Evolutionary conservation across 805 yeast genomes (phyloP), one percentile per base, ranked within the genome.

Genomic region (Isabelozyma rhagii): DNA sequence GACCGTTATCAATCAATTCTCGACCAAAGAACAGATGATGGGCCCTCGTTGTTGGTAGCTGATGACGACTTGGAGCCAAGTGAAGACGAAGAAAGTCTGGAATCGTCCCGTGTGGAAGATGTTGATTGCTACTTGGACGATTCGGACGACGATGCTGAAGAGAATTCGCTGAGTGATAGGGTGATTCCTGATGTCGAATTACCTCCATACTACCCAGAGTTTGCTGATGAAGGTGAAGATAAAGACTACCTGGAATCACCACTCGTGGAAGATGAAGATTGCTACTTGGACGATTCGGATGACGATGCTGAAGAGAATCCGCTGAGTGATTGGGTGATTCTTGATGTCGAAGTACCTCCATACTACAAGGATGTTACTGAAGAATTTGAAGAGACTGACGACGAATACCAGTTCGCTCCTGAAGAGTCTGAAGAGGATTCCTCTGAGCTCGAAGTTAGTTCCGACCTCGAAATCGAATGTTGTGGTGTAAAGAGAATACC

Each of bases 141-240:
- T 6, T 28, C 36, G 10, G 17, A 14, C 2, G 29, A 42, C 44
- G 29, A 21, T 10, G 10, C 8, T 4, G 36, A 31, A 8, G 36
- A 31, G n/a, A 5, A 31, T 13, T 8, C 8, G 8, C 6, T 21
- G 25, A 21, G 6, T 21, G 25, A 21, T 21, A 5, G 2, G 25
- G 25, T 21, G 25, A 31, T 31, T 31, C 36, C n/a, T 31, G n/a
- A 31, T 9, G n/a, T 2, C n/a, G 36, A 31, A 9, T 8, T 13
- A 10, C 36, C 36, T 31, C 10, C 10, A 31, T 10, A 9, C 10
- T 31, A 31, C 36, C 7, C 7, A 8, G 10, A 31, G 4, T 13
- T 31, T 31, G 36, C 36, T 31, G 41, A 40, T 31, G 43, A 52
- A 8, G 34, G 48, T 5, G 50, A 47, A 4, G 54, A 48, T n/a